Evolutionary conservation across 306 rosid species (phyloP).

Genomic region (Luffa acutangula): DNA sequence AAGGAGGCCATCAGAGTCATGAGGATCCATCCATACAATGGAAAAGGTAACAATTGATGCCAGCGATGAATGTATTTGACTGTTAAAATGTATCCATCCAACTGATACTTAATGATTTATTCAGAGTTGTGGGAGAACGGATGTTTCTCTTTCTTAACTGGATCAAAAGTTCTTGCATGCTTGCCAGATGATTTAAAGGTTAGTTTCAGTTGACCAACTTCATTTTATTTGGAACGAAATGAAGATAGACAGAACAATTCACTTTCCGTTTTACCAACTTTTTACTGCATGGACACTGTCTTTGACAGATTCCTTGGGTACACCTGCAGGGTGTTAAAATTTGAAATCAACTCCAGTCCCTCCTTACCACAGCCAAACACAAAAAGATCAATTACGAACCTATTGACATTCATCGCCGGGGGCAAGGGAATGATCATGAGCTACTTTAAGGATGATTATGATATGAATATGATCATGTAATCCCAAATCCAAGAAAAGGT

Average conservation of each 20-base stretch:
- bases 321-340: neutral
- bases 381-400: neutral
- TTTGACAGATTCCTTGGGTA: neutral
- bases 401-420: neutral
- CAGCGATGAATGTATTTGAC: neutral
- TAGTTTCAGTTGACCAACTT: neutral
- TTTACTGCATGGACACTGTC: neutral
- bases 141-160: neutral
- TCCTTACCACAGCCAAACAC: neutral
- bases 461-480: neutral
- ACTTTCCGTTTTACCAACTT: neutral
- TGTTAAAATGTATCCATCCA: neutral
- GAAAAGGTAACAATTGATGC: neutral
- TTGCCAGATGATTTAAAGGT: neutral
- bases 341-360: neutral
- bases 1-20: neutral
- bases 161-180: neutral
- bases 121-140: neutral
- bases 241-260: neutral
- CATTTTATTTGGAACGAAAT: neutral
- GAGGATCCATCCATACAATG: neutral
- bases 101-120: neutral
- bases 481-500: neutral
- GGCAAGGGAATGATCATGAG: neutral
- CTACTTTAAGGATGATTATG: neutral